Evolutionary conservation across 208 protist genomes (phyloP).

Genomic region (Leishmania turanica): DNA sequence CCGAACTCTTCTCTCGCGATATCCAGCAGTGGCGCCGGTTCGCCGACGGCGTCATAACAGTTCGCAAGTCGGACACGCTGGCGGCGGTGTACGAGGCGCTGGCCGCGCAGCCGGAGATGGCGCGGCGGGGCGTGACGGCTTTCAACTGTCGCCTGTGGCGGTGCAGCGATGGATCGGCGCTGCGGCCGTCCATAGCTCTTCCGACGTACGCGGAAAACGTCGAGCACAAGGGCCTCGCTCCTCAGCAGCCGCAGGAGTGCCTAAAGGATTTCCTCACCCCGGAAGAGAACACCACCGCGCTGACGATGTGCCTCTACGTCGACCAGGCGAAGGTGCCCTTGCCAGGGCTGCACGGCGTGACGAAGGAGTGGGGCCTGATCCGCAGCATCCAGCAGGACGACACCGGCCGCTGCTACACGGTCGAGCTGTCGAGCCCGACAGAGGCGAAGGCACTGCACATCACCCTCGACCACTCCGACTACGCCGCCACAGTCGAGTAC

Average conservation of each 20-base stretch:
- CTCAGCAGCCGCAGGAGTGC: constrained; percentile 4
- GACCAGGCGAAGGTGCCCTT: constrained; percentile 39
- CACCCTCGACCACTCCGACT: constrained; percentile 25
- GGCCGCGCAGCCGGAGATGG: constrained; percentile 34
- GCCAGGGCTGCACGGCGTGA: constrained; percentile 18
- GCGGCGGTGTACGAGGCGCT: constrained; percentile 52
- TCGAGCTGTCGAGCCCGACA: constrained; percentile 22
- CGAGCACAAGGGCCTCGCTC: neutral
- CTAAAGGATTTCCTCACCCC: constrained; percentile 34
- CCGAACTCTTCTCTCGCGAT: constrained; percentile 59
- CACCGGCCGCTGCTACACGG: constrained; percentile 21
- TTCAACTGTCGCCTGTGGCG: constrained; percentile 57
- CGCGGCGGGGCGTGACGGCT: constrained; percentile 29
- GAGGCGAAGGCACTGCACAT: constrained; percentile 22
- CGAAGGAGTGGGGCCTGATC: constrained; percentile 17
- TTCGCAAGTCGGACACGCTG: constrained; percentile 57
- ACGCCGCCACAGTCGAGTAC: constrained; percentile 29
- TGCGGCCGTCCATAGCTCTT: constrained; percentile 39
- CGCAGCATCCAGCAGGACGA: constrained; percentile 19
- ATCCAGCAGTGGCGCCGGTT: constrained; percentile 19
- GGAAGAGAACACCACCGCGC: constrained; percentile 26
- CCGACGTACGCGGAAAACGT: constrained; percentile 37
- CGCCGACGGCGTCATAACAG: constrained; percentile 49
- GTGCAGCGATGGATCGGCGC: constrained; percentile 21
- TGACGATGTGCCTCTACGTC: constrained; percentile 55